These are phyloP conservation scores for Polychytrium aggregatum DNA, from an alignment of 192 early-diverging fungal species.

Conservation along the genomic window DNA sequence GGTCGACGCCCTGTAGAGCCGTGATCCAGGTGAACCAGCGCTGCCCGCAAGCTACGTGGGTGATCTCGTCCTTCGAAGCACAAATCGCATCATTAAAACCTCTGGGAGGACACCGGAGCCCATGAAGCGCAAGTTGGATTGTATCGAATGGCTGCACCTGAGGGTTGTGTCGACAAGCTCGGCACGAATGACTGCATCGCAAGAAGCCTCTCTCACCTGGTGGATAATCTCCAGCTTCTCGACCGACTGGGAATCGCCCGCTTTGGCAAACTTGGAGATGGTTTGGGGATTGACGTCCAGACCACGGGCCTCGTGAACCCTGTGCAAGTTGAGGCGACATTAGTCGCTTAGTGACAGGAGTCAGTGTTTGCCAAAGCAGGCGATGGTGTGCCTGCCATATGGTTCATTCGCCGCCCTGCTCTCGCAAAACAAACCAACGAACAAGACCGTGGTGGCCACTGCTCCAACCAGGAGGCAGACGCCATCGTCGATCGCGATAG, in stretches of 20 bases:
- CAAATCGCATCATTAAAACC: too few species aligned
- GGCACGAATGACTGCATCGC: too few species aligned
- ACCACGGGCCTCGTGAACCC: slow-evolving; percentile 56
- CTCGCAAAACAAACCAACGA: neutral
- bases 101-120: neutral
- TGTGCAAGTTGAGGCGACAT: slow-evolving; percentile 1
- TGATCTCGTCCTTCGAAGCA: slow-evolving; percentile 38
- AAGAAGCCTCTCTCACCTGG: too few species aligned
- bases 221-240: slow-evolving; percentile 44
- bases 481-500: too few species aligned
- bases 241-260: slow-evolving; percentile 40
- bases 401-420: too few species aligned
- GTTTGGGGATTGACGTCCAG: slow-evolving; percentile 58
- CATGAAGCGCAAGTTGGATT: neutral
- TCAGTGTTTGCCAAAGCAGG: too few species aligned
- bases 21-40: slow-evolving; percentile 47
- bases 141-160: too few species aligned
- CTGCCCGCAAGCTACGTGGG: slow-evolving; percentile 37
- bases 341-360: neutral
- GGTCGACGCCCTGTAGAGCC: slow-evolving; percentile 10
- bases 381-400: too few species aligned
- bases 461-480: too few species aligned
- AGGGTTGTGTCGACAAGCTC: too few species aligned
- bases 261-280: slow-evolving; percentile 42
- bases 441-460: neutral